Conservation (phyloP, 306 rosid species). For the Begonia masoniana region DNA sequence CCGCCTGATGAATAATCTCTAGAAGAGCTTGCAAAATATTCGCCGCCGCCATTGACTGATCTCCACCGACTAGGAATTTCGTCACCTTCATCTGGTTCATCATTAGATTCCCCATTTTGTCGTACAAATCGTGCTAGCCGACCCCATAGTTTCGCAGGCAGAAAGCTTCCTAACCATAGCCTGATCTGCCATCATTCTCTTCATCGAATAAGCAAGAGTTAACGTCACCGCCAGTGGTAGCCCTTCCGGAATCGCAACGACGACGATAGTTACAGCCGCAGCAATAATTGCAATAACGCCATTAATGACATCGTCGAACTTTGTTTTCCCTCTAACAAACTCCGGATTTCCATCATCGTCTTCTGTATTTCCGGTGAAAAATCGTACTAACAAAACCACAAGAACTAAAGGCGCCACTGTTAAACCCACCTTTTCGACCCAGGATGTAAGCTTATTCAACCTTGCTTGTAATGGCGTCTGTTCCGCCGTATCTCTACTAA, state of each 20-base stretch:
- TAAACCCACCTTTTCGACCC: slow-evolving; percentile 17
- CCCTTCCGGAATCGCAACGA: slow-evolving; percentile 37
- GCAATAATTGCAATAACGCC: slow-evolving; percentile 12
- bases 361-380: slow-evolving; percentile 12
- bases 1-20: too few species aligned
- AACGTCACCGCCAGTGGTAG: slow-evolving; percentile 24
- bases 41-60: too few species aligned
- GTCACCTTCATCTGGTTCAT: slow-evolving; percentile 30
- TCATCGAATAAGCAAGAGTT: slow-evolving; percentile 34
- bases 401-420: slow-evolving; percentile 20
- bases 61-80: too few species aligned
- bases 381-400: slow-evolving; percentile 9
- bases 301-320: slow-evolving; percentile 10
- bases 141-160: slow-evolving; percentile 35
- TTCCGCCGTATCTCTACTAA: slow-evolving; percentile 8
- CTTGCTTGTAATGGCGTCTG: slow-evolving; percentile 16
- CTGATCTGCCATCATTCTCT: slow-evolving; percentile 31
- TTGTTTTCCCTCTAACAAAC: slow-evolving; percentile 8
- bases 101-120: slow-evolving; percentile 29
- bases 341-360: slow-evolving; percentile 15
- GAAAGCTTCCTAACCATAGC: slow-evolving; percentile 33
- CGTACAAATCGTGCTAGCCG: slow-evolving; percentile 23
- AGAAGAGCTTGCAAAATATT: too few species aligned
- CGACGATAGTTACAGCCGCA: slow-evolving; percentile 25
- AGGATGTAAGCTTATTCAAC: slow-evolving; percentile 13